Base-by-base conservation (phyloP, 257 asterid genomes). In the Nicotiana otophora region DNA sequence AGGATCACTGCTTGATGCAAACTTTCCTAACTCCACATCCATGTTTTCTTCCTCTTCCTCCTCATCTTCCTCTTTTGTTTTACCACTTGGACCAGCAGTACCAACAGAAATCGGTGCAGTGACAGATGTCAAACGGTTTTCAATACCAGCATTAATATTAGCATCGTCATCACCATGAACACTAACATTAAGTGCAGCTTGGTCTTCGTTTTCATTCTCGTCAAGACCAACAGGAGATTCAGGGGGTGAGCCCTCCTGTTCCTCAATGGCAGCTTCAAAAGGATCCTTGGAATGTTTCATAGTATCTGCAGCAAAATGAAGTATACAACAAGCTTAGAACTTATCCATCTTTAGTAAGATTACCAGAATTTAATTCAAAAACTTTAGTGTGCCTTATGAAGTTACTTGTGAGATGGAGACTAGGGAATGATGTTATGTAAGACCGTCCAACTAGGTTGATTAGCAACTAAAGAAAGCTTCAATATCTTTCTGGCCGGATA, bases 211-310 rank as follows among this genome's bases (percentile, higher is more conserved):
- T 82, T 92, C 98, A 83, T 83, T 88, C 81, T 92, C 98, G 78
- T 90, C 97, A 58, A 81, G 87, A 31, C 87, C 97, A 81, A 85
- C 88, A 0, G 99, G 98, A 70, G 99, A 95, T 42, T 91, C 97
- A 36, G 99, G 98, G 2, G 95, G 97, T 8, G 97, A 90, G 76
- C 91, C 97, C 84, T 92, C 98, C 86, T 91, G 96, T 86, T 95
- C 99, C 91, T 90, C 97, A 79, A 92, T 88, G 28, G 97, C 95
- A 82, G 87, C 88, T 87, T 91, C 99, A 86, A 94, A 95, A 16
- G 99, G 99, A 86, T 95, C 99, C 91, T 91, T 92, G 48, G 97
- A 95, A 81, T 92, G 93, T 88, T 92, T 95, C 98, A 94, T 95
- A 11, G 68, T 30, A 17, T 60, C 84, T 82, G 58, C 39, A 30